Base-by-base conservation (phyloP, 768 basidiomycete genomes). In the Podaxis pistillaris region DNA sequence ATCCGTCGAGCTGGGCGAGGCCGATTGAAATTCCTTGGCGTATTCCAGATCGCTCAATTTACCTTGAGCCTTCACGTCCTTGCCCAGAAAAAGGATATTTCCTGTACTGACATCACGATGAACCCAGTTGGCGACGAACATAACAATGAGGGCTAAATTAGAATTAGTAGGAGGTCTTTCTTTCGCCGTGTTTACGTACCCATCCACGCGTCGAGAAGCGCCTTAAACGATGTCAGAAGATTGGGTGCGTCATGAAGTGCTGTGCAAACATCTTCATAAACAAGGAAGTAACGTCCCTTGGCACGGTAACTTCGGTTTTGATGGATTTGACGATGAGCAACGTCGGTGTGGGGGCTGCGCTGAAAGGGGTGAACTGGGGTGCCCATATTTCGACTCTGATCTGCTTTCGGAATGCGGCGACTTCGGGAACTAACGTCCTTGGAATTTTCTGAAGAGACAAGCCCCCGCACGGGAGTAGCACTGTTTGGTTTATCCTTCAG, bases 21-120 rank as follows among this genome's bases (percentile, higher is more conserved):
- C 15, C 5, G 17, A 44, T 19, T 4, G 41, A 44, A 44, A 44
- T 44, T 24, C 11, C 49, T 50, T 50, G 49, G 49, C 49, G 13
- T 26, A 26, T 24, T 50, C 49, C 9, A 50, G 26, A 24, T 50
- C 49, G 24, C 49, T 50, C 24, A 44, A 44, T 44, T 50, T 26
- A 50, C 49, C 24, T 15, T 5, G 41, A 19, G 41, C 41, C 4
- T 44, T 4, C n/a, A 0, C 5, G 3, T 1, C 37, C 33, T 37
- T 37, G 15, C 15, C 38, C 12, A 28, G 40, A 3, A 50, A 24
- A 50, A 50, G 47, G 9, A 63, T 51, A 28, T 63, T 63, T 2
- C 62, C 62, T 6, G 44, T 17, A 30, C 62, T 63, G 19, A 63
- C 37, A 8, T 63, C 62, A 5, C 62, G 56, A 50, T 63, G 62